Evolutionary conservation across 805 yeast genomes (phyloP).

Genomic region (Zygotorulaspora chibaensis): DNA sequence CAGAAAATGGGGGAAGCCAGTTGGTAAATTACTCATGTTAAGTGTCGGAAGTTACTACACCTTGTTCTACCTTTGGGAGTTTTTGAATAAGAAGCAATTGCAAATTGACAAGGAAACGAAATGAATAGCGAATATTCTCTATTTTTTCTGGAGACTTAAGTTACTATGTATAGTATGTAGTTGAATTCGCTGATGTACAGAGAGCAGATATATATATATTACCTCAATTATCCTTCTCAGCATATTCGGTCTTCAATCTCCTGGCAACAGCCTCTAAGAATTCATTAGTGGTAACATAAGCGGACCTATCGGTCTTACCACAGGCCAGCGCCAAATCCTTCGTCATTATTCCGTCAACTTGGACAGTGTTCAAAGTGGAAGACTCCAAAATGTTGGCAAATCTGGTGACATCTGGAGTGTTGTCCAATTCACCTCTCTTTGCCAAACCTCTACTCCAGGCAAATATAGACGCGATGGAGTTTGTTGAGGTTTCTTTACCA

Average conservation of each 20-base stretch:
- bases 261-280: slow-evolving; percentile 73
- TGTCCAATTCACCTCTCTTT: slow-evolving; percentile 75
- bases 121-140: background rate
- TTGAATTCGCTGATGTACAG: background rate
- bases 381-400: slow-evolving; percentile 64
- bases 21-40: slow-evolving; percentile 41
- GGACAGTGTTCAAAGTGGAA: slow-evolving; percentile 69
- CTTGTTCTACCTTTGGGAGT: slow-evolving; percentile 43
- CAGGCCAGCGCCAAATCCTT: slow-evolving; percentile 74
- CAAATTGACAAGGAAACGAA: slow-evolving; percentile 7
- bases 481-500: slow-evolving; percentile 79
- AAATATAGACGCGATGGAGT: slow-evolving; percentile 79
- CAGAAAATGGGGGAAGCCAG: slow-evolving; percentile 44
- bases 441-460: slow-evolving; percentile 85
- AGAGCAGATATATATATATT: background rate
- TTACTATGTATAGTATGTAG: background rate
- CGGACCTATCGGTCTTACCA: slow-evolving; percentile 55
- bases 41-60: slow-evolving; percentile 47
- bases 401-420: slow-evolving; percentile 62
- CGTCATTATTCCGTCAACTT: slow-evolving; percentile 72
- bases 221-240: background rate
- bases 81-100: slow-evolving; percentile 33
- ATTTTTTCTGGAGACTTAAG: background rate
- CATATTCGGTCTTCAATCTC: slow-evolving; percentile 38
- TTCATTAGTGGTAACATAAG: slow-evolving; percentile 70